Percentiles rank a stretch among this genome's conserved stretches.
Evolutionary conservation across 495 filamentous ascomycete genomes (phyloP).

Genomic region (Hypoxylon subgilvum): DNA sequence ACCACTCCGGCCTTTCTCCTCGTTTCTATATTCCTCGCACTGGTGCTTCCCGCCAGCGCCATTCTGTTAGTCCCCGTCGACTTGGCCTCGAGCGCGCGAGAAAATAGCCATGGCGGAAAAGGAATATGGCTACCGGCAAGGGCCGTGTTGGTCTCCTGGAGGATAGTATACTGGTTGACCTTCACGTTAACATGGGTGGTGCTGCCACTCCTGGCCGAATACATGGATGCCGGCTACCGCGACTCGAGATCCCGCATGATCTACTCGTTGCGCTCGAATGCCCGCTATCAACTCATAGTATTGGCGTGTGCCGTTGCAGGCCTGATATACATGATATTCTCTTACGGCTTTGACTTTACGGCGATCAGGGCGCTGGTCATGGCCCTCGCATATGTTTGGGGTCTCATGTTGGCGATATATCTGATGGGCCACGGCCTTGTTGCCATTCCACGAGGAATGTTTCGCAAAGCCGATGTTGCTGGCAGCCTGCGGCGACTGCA

Average conservation of each 20-base stretch:
- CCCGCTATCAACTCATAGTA: conserved; percentile 81
- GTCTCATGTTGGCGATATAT: conserved; percentile 87
- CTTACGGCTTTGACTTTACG: conserved; percentile 63
- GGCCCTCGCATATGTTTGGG: conserved; percentile 93
- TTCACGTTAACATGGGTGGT: conserved; percentile 95
- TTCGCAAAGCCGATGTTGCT: conserved; percentile 75
- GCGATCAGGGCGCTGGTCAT: conserved; percentile 83
- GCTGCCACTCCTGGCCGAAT: conserved; percentile 90
- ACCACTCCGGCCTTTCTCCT: conserved; percentile 87
- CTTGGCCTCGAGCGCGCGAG: conserved; percentile 81
- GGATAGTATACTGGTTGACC: conserved; percentile 94
- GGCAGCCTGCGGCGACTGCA: conserved; percentile 75
- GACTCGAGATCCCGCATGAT: conserved; percentile 78
- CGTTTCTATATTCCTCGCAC: conserved; percentile 88
- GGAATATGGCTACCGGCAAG: conserved; percentile 69
- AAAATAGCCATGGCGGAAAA: conserved; percentile 67
- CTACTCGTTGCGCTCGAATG: conserved; percentile 85
- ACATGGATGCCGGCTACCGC: conserved; percentile 89
- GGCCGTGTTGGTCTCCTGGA: conserved; percentile 81
- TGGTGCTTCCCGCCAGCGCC: conserved; percentile 90
- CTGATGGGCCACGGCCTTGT: conserved; percentile 97
- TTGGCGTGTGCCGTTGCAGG: conserved; percentile 71
- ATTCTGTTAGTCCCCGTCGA: conserved; percentile 96
- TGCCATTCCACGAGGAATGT: conserved; percentile 80
- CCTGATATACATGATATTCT: conserved; percentile 80